Evolutionary conservation across 1,284 basidiomycete genomes (phyloP).

Genomic region (Schizophyllum amplum): DNA sequence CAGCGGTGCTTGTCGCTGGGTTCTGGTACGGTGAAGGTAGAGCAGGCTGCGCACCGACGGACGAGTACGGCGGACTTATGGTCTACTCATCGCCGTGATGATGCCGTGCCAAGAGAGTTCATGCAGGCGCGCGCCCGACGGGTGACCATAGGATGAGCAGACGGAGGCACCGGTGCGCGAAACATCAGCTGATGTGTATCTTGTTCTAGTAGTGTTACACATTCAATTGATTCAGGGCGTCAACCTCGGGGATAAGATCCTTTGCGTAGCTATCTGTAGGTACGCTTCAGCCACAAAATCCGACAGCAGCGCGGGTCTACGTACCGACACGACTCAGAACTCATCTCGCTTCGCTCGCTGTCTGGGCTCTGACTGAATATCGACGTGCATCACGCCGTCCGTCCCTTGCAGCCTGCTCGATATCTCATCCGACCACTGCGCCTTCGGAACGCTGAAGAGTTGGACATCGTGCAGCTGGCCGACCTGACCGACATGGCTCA

Average conservation of each 20-base stretch:
- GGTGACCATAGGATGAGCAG: no score
- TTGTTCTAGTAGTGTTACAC: neutral
- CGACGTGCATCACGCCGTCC: constrained; percentile 21
- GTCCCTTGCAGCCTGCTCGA: constrained; percentile 19
- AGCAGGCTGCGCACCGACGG: no score
- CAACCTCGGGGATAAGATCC: neutral
- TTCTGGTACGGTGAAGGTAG: no score
- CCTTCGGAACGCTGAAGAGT: constrained; percentile 31
- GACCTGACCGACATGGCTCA: constrained; percentile 29
- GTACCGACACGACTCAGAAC: neutral
- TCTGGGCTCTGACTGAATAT: constrained; percentile 21
- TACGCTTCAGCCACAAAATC: neutral
- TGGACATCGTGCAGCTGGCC: constrained; percentile 32
- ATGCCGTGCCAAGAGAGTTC: neutral
- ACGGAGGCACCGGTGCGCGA: no score
- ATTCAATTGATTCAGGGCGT: neutral
- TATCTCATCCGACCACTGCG: constrained; percentile 23
- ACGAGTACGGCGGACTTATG: neutral
- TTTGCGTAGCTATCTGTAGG: neutral
- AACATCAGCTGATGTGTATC: neutral
- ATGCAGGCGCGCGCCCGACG: neutral
- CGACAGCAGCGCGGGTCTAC: neutral
- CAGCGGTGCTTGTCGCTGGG: no score
- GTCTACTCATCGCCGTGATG: neutral
- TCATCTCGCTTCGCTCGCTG: constrained; percentile 22